Base-by-base conservation (phyloP, 1,284 basidiomycete genomes). In the Flammula alnicola region DNA sequence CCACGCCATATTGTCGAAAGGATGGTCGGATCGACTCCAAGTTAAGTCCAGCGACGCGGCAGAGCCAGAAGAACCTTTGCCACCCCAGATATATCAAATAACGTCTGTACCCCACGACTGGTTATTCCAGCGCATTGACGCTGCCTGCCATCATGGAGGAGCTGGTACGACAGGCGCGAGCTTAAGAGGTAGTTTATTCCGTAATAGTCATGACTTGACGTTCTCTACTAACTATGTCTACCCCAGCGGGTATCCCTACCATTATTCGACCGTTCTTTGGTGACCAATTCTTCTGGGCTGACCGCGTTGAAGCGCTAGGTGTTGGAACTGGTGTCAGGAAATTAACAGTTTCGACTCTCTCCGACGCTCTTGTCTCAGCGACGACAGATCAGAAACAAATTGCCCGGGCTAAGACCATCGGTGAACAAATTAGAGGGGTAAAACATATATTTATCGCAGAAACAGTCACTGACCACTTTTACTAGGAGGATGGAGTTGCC, bases 251-350 rank as follows among this genome's bases (percentile, higher is more conserved):
- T 5, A 87, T 95, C 53, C 95, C 96, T 1, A 98, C 95, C 1
- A 91, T 99, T 61, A 94, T 99, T 65, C 91, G 89, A 58, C 96
- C 96, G 0, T 99, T 97, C 80, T 98, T 98, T 62, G 96, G 96
- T 5, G 96, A 97, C 70, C 93, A 99, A 64, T 94, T 89, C 69
- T 98, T 98, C 72, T 98, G 95, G 93, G 93, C 91, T 3, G 92
- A 94, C 71, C 87, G 95, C 20, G 91, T 96, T 16, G 94, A 98
- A 68, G 91, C 91, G 3, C 79, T 99, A 27, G 94, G 95, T 30
- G 86, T 98, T 39, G 96, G 96, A 23, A 79, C 85, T 27, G 83
- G 87, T 45, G 86, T 98, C 31, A 83, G 90, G 56, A 93, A 94
- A 67, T 76, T 98, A 44, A 94, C 91, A 11, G 84, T 86, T 3